phyloP scores from a whole-genome alignment of 768 basidiomycete genomes.

The Leucocoprinus leucothites region DNA sequence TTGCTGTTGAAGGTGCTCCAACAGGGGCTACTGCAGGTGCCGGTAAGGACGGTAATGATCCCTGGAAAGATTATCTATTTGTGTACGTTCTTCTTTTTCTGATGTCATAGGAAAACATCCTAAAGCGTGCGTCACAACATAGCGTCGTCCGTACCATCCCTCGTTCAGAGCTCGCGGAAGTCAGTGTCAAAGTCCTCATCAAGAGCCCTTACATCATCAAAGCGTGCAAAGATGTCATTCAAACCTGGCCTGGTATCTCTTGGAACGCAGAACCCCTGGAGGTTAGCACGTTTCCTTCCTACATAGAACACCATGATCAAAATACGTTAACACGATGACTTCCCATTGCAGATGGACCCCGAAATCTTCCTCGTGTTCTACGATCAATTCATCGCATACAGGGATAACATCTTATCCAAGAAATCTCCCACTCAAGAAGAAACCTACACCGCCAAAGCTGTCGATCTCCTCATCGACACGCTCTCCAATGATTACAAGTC shows the following conservation, averaged over 20 bases:
- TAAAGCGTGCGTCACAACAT: too few species aligned
- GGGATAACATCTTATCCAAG: slow-evolving; percentile 33
- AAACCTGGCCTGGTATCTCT: slow-evolving; percentile 55
- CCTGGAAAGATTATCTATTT: slow-evolving; percentile 56
- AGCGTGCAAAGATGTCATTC: slow-evolving; percentile 56
- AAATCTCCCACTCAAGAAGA: slow-evolving; percentile 38
- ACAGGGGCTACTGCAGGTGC: slow-evolving; percentile 21
- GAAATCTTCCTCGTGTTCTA: slow-evolving; percentile 55
- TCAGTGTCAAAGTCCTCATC: slow-evolving; percentile 50
- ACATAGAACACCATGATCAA: background rate
- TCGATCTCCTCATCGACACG: slow-evolving; percentile 48
- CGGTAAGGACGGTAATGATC: slow-evolving; percentile 39
- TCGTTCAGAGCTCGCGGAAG: slow-evolving; percentile 32
- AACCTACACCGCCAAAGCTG: slow-evolving; percentile 38
- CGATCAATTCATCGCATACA: slow-evolving; percentile 41
- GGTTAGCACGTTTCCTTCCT: slow-evolving; percentile 24
- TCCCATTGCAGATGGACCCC: slow-evolving; percentile 43
- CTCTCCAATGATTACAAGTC: slow-evolving; percentile 46
- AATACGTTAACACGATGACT: background rate
- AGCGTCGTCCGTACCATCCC: slow-evolving; percentile 55
- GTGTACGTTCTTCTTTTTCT: slow-evolving; percentile 31
- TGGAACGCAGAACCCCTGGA: slow-evolving; percentile 60
- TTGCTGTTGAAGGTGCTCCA: slow-evolving; percentile 45
- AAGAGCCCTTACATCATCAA: slow-evolving; percentile 58
- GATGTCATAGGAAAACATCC: too few species aligned